Evolutionary conservation across 129 eudicot species (phyloP).

Genomic region (Artemisia annua): DNA sequence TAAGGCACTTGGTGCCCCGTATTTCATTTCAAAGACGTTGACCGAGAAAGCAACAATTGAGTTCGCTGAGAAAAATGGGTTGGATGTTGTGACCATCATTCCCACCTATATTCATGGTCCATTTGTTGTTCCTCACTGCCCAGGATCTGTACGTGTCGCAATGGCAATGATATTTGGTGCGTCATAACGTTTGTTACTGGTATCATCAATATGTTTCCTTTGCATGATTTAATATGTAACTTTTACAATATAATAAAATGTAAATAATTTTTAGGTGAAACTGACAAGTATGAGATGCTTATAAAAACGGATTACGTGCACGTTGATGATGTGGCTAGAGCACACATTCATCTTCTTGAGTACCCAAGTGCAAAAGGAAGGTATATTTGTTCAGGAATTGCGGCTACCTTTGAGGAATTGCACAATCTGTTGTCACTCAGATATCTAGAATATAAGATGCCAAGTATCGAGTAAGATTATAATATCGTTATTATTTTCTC

Average conservation of each 20-base stretch:
- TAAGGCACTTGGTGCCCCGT: conserved; percentile 20
- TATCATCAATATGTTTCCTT: neutral
- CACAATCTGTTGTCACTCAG: conserved; percentile 33
- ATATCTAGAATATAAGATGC: conserved; percentile 47
- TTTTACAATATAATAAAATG: neutral
- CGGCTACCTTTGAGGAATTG: conserved; percentile 36
- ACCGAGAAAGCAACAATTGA: conserved; percentile 46
- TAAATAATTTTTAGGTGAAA: conserved; percentile 30
- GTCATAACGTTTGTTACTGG: neutral
- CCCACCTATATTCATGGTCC: conserved; percentile 59
- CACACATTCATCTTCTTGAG: conserved; percentile 59
- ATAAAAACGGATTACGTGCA: conserved; percentile 33
- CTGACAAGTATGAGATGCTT: conserved; percentile 4
- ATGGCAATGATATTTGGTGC: conserved; percentile 51
- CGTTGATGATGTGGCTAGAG: conserved; percentile 56
- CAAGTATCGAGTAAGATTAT: conserved; percentile 38
- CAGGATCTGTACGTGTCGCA: conserved; percentile 34
- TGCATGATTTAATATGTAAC: neutral
- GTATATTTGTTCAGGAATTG: conserved; percentile 50
- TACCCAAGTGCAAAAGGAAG: conserved; percentile 49
- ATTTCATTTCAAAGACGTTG: conserved; percentile 39
- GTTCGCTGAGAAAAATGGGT: conserved; percentile 49
- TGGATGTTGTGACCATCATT: conserved; percentile 46
- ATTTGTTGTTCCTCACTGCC: conserved; percentile 36
- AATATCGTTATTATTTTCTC: too few relatives aligned